Conservation (phyloP, 805 yeast genomes). For the Metschnikowia lochheadii region DNA sequence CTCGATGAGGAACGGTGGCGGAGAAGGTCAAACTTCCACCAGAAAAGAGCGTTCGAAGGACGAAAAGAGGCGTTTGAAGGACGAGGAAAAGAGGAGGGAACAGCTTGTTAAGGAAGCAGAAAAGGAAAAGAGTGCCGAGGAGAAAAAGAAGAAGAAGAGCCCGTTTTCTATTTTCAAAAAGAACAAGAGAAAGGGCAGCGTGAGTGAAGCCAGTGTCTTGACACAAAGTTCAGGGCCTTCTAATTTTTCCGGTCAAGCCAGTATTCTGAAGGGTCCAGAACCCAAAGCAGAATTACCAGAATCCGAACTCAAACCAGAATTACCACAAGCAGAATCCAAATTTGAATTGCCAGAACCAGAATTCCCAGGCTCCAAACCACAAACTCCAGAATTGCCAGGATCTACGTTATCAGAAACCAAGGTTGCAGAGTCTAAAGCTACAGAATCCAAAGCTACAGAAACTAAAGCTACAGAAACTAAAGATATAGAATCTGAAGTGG, state of each 20-base stretch:
- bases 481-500: no score
- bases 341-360: no score
- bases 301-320: no score
- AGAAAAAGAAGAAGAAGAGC: conserved; percentile 8
- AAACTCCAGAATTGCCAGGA: no score
- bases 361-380: no score
- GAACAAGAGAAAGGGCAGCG: conserved; percentile 9
- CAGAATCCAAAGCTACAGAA: no score
- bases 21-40: neutral
- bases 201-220: conserved; percentile 6
- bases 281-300: no score
- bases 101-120: conserved; percentile 9
- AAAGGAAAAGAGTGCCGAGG: conserved; percentile 7
- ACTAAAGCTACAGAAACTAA: no score
- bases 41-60: conserved; percentile 10
- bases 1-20: conserved; percentile 9
- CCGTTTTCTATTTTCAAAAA: conserved; percentile 9
- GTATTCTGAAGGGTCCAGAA: no score
- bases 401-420: no score
- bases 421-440: no score
- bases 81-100: conserved; percentile 12
- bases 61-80: conserved; percentile 9
- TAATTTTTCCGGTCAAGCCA: neutral
- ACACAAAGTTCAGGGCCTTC: neutral
- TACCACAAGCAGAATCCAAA: no score